Percentiles rank a stretch among this genome's conserved stretches.
Conservation (phyloP, 2,329 filamentous ascomycete species). For the Botrytis aclada region DNA sequence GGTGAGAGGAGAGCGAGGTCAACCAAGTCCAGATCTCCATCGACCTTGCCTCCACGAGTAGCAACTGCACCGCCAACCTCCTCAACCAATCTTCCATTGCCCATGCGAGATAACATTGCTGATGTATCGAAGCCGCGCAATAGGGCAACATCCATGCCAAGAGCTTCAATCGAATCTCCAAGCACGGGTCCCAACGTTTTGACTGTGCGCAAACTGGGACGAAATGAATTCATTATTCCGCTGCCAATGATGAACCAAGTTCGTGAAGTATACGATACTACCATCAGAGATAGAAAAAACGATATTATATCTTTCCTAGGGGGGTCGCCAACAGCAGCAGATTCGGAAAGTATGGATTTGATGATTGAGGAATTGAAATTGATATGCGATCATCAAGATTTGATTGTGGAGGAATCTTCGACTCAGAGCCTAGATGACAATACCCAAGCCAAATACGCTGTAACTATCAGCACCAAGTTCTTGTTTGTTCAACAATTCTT, state of each 20-base stretch:
- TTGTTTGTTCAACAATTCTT: conserved; percentile 57
- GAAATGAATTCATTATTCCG: conserved; percentile 51
- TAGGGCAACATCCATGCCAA: conserved; percentile 3
- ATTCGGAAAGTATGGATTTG: conserved; percentile 43
- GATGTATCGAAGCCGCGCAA: conserved; percentile 4
- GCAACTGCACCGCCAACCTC: not conserved
- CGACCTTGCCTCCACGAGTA: conserved; percentile 4
- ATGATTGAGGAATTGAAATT: conserved; percentile 52
- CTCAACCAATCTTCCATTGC: not conserved
- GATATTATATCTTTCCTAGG: conserved; percentile 50
- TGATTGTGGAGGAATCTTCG: conserved; percentile 47
- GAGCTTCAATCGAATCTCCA: conserved; percentile 11
- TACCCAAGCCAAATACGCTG: conserved; percentile 50
- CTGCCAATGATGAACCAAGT: conserved; percentile 54
- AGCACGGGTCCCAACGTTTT: not conserved
- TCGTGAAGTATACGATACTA: conserved; percentile 51
- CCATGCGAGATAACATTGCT: conserved; percentile 9
- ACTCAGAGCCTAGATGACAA: conserved; percentile 40
- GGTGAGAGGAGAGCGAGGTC: conserved; percentile 8
- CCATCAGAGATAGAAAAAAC: conserved; percentile 45
- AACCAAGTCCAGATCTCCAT: conserved; percentile 17
- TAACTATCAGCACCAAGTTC: conserved; percentile 58
- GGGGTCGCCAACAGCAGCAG: conserved; percentile 28
- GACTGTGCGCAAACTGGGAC: conserved; percentile 26
- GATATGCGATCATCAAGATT: conserved; percentile 56